phyloP scores from a whole-genome alignment of 2,329 filamentous ascomycete genomes.

The Arthrocladium fulminans region DNA sequence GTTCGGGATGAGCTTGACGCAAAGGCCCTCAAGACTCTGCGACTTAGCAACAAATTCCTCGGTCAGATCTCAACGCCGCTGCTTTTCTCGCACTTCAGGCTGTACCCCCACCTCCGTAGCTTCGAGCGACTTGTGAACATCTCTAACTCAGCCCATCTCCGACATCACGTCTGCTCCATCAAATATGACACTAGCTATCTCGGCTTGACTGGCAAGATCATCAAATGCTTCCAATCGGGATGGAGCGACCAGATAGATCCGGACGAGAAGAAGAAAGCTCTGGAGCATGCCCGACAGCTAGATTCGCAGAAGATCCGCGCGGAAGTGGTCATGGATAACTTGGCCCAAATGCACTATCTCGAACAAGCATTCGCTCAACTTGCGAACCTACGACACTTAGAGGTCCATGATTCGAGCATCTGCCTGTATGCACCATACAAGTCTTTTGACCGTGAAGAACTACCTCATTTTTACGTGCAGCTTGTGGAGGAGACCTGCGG shows the following conservation, averaged over 20 bases:
- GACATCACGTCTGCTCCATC: neutral
- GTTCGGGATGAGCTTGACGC: neutral
- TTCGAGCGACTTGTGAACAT: conserved; percentile 3
- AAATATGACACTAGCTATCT: neutral
- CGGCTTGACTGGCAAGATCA: neutral
- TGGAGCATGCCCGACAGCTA: neutral
- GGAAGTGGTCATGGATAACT: neutral
- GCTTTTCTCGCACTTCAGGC: neutral
- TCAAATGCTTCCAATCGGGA: neutral
- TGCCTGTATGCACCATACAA: neutral
- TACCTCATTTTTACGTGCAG: conserved; percentile 3
- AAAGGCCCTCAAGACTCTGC: conserved; percentile 1
- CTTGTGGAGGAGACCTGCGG: conserved; percentile 6
- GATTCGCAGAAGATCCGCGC: conserved; percentile 1
- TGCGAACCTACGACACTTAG: neutral
- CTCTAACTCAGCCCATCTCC: neutral
- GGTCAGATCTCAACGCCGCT: neutral
- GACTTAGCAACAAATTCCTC: neutral
- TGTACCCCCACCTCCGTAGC: conserved; percentile 4
- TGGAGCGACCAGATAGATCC: neutral
- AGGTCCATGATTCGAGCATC: neutral
- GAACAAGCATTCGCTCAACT: neutral
- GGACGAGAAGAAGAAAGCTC: neutral
- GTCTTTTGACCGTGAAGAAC: neutral
- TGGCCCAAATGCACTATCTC: conserved; percentile 1